Base-by-base conservation (phyloP, 2,329 filamentous ascomycete genomes). In the Lojkania enalia region DNA sequence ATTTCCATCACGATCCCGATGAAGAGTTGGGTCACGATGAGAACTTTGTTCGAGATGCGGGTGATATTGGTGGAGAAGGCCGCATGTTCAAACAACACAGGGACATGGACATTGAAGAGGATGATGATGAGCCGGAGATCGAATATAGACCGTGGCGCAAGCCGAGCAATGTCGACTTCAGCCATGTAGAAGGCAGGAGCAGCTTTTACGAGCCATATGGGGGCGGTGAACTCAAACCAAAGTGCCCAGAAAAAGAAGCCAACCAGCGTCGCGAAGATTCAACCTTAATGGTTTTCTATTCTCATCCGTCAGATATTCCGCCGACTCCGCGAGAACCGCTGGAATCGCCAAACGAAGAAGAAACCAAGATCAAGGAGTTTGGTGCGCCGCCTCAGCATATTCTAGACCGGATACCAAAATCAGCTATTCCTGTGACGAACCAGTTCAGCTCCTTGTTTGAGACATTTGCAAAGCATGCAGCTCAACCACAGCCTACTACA, bases 1-100 rank as follows among this genome's bases (percentile, higher is more conserved):
- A 84, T 38, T 90, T 91, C 70, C 82, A 83, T 42, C 87, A 88
- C 57, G 85, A 89, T 49, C 83, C 82, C 1, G 78, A 80, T 1
- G 87, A 90, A 61, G 85, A 89, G 55, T 77, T 84, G 45, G 85
- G 83, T 41, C 79, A 86, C 43, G 80, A 82, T 42, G 76, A 78
- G 43, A 86, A 83, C 58, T 84, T 88, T 77, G 79, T 85, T 30
- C 82, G 82, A 37, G 86, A 90, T 65, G 85, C 85, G 3, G 80
- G 80, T 20, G 87, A 90, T 62, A 85, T 88, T 58, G 83, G 83
- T 38, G 84, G 83, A 4, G 88, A 78, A 57, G 76, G 76, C 23
- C 72, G 73, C 31, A 76, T 77, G 72, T 73, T 78, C 67, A 78
- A 77, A 55, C 72, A 76, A 49, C 75, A 78, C 46, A 70, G 88